Base-by-base conservation (phyloP, 495 filamentous ascomycete genomes). In the Platismatia glauca region DNA sequence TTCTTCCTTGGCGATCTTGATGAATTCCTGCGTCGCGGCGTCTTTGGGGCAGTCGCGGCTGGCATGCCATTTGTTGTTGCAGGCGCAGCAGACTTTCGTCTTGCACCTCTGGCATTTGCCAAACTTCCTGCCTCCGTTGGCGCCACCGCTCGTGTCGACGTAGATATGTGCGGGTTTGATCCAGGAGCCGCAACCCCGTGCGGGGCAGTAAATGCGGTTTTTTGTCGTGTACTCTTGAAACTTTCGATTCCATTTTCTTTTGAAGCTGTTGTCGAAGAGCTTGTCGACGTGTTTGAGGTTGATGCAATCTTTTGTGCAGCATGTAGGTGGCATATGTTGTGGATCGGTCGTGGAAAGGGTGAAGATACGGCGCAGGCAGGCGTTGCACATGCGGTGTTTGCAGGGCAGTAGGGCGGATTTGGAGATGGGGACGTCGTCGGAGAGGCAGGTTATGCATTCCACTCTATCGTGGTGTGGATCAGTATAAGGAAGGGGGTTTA, bases 261-360 rank as follows among this genome's bases (percentile, higher is more conserved):
- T 91, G 74, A 91, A 92, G 60, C 81, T 77, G 64, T 77, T 67
- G 65, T 85, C 83, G 71, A 93, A 90, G 60, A 93, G 73, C 35
- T 77, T 78, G 29, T 89, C 86, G n/a, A 91, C 89, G 66, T 88
- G 81, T 64, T 85, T 84, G 22, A 89, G 73, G 1, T 89, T 84
- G 63, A 95, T 91, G 66, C 82, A 81, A 41, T 89, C 83, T 27
- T 78, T 60, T 4, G 82, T 86, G 72, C 90, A 95, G 68, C 90
- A 95, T 66, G 75, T 81, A 0, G 90, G 90, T 12, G 90, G 88
- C 88, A 93, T 92, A 68, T 86, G 84, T 37, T 83, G 79, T 1
- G 89, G 87, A 70, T 92, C 87, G 41, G 78, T 85, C 62, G 90
- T 75, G 24, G 89, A 91, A 43, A 87, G 75, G 29, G 75, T 82